Base-by-base conservation (phyloP, 75 land plant species). In the Larix kaempferi region DNA sequence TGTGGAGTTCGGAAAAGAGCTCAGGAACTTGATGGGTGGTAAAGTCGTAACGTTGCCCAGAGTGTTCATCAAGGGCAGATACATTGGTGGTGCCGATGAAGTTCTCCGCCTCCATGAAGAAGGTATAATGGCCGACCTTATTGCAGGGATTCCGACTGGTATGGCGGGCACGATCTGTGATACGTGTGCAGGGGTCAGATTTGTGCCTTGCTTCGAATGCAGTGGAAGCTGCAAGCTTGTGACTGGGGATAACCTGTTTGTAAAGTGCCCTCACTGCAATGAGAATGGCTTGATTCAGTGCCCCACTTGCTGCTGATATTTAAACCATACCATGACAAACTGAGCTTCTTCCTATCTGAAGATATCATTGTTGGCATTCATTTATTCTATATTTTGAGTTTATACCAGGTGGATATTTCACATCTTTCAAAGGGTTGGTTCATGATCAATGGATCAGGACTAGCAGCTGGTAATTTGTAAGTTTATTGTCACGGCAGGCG, bases 221-320 rank as follows among this genome's bases (percentile, higher is more conserved):
- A 90, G 83, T 33, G 99, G 99, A 60, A 96, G 99, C 63, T 90
- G 98, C 79, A 94, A 94, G 84, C 84, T 93, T 54, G 23, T 89
- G 63, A 84, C 56, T 54, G 90, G 39, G 35, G 89, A 85, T 12
- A 78, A 75, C 22, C 75, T 78, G 74, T 78, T 72, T 63, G 80
- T 79, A 2, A 87, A 87, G 66, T 94, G 98, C 80, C 58, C 86
- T 29, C 89, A 90, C 25, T 94, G 98, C 82, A 94, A 94, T 83
- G 98, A 94, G 89, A 94, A 92, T 77, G 97, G 97, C 6, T 71
- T 94, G 78, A 91, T 94, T 65, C 81, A 84, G 37, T 94, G 98
- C 74, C 98, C 98, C 16, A 90, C 92, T 13, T 94, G 98, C 83
- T 79, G 82, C 67, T 94, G 2, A 49, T 49, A 49, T 10, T 6